Percentiles rank a stretch among this genome's conserved stretches.
Conservation (phyloP, 2,329 filamentous ascomycete genomes). For the Fusarium humuli region DNA sequence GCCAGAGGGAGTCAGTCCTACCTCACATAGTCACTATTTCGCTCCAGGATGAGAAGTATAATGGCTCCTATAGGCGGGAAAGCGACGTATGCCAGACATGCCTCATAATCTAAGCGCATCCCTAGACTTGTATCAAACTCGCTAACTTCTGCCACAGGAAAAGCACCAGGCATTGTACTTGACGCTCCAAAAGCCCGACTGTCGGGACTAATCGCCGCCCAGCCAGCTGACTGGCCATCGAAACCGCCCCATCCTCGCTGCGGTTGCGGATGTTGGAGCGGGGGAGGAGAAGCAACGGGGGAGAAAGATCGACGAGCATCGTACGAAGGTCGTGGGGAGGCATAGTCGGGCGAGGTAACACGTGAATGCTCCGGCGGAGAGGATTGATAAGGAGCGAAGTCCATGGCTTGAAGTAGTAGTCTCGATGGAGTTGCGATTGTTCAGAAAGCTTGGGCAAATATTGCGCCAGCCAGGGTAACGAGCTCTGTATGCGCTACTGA, state of each 20-base stretch:
- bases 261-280: slow-evolving; percentile 64
- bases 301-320: slow-evolving; percentile 67
- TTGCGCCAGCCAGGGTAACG: neutral
- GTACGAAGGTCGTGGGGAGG: slow-evolving; percentile 67
- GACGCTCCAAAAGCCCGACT: slow-evolving; percentile 39
- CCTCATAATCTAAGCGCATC: slow-evolving; percentile 88
- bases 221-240: slow-evolving; percentile 53
- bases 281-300: slow-evolving; percentile 56
- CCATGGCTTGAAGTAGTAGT: slow-evolving; percentile 66
- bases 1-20: slow-evolving; percentile 55
- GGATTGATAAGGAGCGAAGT: slow-evolving; percentile 98
- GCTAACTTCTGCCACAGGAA: slow-evolving; percentile 67
- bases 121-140: slow-evolving; percentile 94
- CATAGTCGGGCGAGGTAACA: slow-evolving; percentile 74
- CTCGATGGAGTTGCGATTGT: neutral
- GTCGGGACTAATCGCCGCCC: slow-evolving; percentile 43
- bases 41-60: slow-evolving; percentile 84
- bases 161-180: slow-evolving; percentile 52
- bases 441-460: neutral
- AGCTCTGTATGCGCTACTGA: neutral
- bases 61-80: slow-evolving; percentile 89
- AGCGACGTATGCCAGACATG: slow-evolving; percentile 86
- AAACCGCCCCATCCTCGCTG: slow-evolving; percentile 65
- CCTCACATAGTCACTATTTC: slow-evolving; percentile 97
- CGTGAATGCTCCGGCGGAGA: slow-evolving; percentile 86